Evolutionary conservation across 345 rosid genomes (phyloP), one percentile per base, ranked within the genome.

Genomic region (Pseudoturritis turrita): DNA sequence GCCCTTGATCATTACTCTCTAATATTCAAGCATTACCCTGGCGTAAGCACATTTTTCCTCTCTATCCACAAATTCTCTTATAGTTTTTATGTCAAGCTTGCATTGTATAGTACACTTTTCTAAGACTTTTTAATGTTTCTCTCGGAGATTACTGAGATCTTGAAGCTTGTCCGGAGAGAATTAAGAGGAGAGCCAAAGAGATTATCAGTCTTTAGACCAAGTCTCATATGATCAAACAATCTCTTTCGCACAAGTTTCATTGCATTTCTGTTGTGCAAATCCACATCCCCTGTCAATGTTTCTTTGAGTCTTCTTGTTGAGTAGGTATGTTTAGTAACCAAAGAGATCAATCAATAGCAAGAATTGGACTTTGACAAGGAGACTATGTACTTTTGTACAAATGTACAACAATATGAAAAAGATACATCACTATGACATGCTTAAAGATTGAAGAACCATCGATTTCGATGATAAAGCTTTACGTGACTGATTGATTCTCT

Each of bases 1-100:
- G 91, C 90, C 3, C 84, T 94, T 45, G 96, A 94, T 78, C 97
- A 94, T 83, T 94, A 94, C 68, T 89, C 97, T 62, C 95, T 91
- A 13, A 54, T 94, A 54, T 75, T 91, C 74, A 73, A 80, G 66
- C 95, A 94, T 67, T 91, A 94, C 80, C 85, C 92, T 53, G 91
- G 97, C 49, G 98, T 94, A 84, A 86, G 92, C 77, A 29, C 8
- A 50, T 7, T 21, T 52, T 33, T 33, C 11, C 53, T 40, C 28
- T 33, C 53, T 29, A 5, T 37, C 37, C 7, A 26, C 35, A 13
- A 26, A 52, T 25, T 39, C 47, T 59, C 31, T 26, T 11, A 21
- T 35, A 15, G 33, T 21, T 23, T 21, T 23, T 39, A 14, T 37
- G 54, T 28, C 14, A 68, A 53, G 31, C 43, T 39, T 68, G 44